Evolutionary conservation across 345 rosid species (phyloP).

Genomic region (Salix purpurea): DNA sequence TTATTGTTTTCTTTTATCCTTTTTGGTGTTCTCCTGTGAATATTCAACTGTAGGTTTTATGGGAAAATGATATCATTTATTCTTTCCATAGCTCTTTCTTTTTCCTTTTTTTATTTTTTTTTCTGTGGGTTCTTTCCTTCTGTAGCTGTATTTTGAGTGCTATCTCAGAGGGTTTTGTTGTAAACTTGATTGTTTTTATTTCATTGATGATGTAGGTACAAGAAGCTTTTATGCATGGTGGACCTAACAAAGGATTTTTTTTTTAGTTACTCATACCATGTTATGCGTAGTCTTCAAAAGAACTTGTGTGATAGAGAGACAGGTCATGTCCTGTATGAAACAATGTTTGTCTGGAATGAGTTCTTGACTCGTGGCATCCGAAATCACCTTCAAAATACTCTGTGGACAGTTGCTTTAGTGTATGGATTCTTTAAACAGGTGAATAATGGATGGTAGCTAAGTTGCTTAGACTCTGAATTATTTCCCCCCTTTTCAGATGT

Average conservation of each 20-base stretch:
- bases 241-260: constrained; percentile 99
- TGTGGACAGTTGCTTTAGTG: constrained; percentile 97
- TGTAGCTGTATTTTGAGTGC: not conserved
- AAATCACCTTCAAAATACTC: constrained; percentile 76
- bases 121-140: not conserved
- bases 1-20: not conserved
- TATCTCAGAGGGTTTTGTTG: not conserved
- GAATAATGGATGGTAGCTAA: constrained; percentile 10
- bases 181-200: not conserved
- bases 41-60: not conserved
- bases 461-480: not conserved
- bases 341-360: constrained; percentile 99
- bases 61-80: not conserved
- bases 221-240: constrained; percentile 81
- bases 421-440: constrained; percentile 99
- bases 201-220: constrained; percentile 66
- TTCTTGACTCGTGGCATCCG: constrained; percentile 89
- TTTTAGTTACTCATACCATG: constrained; percentile 94
- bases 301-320: constrained; percentile 64
- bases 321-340: constrained; percentile 69
- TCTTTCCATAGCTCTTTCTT: not conserved
- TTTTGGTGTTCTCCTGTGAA: not conserved
- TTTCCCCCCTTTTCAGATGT: not conserved
- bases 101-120: not conserved
- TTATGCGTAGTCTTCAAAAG: constrained; percentile 89